Evolutionary conservation across 116 monocot species (phyloP).

Genomic region (Papilionanthe hybrid): DNA sequence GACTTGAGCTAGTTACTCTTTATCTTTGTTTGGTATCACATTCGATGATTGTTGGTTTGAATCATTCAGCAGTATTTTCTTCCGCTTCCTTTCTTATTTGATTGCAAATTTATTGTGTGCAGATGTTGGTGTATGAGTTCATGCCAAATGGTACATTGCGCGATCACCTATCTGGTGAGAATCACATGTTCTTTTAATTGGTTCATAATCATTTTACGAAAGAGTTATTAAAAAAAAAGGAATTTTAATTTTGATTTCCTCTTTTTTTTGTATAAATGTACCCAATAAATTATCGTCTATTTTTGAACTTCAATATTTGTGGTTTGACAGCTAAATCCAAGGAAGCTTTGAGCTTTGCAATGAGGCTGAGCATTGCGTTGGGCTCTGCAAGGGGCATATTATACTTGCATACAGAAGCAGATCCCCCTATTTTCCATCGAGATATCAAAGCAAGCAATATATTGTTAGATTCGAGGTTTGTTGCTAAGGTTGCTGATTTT

Average conservation of each 20-base stretch:
- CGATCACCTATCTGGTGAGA: slow-evolving; percentile 58
- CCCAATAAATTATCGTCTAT: background rate
- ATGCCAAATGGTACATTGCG: slow-evolving; percentile 72
- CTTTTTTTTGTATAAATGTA: background rate
- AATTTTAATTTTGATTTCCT: background rate
- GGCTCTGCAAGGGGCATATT: slow-evolving; percentile 55
- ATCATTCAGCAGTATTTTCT: background rate
- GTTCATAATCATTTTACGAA: background rate
- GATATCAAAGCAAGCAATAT: slow-evolving; percentile 78
- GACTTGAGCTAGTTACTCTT: background rate
- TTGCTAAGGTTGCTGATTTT: slow-evolving; percentile 76
- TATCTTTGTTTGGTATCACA: background rate
- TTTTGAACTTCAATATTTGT: background rate
- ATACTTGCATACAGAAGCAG: slow-evolving; percentile 68
- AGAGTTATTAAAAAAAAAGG: background rate
- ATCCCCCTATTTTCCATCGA: slow-evolving; percentile 71
- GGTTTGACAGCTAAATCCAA: slow-evolving; percentile 35
- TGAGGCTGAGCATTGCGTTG: slow-evolving; percentile 54
- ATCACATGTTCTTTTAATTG: background rate
- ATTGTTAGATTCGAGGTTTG: slow-evolving; percentile 52
- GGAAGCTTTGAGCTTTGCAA: slow-evolving; percentile 38
- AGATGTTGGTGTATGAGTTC: slow-evolving; percentile 81
- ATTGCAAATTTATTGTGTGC: background rate
- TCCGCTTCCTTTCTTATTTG: background rate
- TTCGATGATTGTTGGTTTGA: background rate